phyloP scores from a whole-genome alignment of 2,329 filamentous ascomycete genomes.

The Trichoderma atrobrunneum region DNA sequence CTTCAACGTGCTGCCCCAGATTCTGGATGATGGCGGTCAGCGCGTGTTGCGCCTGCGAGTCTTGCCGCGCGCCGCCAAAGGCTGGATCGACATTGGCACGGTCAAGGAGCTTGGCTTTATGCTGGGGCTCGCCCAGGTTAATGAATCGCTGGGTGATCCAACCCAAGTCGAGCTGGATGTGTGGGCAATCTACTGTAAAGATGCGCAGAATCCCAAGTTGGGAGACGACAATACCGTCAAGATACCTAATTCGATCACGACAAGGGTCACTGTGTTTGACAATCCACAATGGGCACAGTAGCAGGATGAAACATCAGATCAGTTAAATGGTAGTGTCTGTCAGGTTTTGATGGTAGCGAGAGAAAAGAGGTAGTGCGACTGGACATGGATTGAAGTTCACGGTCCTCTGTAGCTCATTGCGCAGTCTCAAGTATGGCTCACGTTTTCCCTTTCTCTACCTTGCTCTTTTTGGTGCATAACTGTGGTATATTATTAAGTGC shows the following conservation, averaged over 20 bases:
- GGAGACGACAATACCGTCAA: not conserved
- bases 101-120: not conserved
- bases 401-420: not conserved
- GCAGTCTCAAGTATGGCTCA: not conserved
- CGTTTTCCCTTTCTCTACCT: not conserved
- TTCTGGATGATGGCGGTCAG: not conserved
- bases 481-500: fast-evolving
- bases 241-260: not conserved
- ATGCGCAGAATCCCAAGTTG: not conserved
- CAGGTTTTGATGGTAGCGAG: not conserved
- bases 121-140: not conserved
- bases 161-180: not conserved
- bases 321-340: not conserved
- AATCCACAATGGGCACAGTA: not conserved
- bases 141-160: not conserved
- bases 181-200: not conserved
- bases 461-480: not conserved
- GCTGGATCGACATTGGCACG: not conserved
- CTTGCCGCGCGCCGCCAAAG: not conserved
- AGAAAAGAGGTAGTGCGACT: not conserved
- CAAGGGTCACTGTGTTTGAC: not conserved
- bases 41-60: not conserved
- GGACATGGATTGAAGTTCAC: not conserved
- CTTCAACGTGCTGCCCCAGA: not conserved
- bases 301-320: not conserved